These are phyloP conservation scores for Zymoseptoria pseudotritici DNA, from an alignment of 2,329 filamentous ascomycete species.

Conservation along the genomic window DNA sequence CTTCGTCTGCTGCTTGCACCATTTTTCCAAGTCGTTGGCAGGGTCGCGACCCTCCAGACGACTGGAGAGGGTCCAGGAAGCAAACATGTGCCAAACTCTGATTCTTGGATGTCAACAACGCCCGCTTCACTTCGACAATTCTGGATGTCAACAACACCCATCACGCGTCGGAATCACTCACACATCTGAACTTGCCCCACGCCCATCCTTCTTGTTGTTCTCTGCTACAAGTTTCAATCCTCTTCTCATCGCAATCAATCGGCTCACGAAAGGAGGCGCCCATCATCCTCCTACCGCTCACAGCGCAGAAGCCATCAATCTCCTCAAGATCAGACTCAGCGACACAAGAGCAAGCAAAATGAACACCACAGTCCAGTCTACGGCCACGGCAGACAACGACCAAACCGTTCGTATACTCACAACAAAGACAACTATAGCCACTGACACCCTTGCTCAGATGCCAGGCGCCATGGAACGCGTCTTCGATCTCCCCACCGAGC, in stretches of 20 bases:
- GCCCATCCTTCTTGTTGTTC: no score
- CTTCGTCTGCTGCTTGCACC: no score
- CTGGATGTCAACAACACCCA: neutral
- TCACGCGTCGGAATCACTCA: neutral
- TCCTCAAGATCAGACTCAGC: neutral
- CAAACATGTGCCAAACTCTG: neutral
- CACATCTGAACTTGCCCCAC: neutral
- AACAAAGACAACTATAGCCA: neutral
- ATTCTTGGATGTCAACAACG: neutral
- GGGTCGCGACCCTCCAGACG: no score
- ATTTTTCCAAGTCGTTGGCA: no score
- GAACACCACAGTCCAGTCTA: neutral
- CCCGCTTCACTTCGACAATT: neutral
- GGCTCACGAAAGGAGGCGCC: no score
- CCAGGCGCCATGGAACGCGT: neutral
- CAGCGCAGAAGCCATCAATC: neutral
- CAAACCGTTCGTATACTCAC: neutral
- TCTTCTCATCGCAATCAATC: no score
- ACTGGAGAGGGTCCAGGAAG: no score
- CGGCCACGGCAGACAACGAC: neutral
- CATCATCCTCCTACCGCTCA: no score
- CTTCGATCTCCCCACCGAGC: neutral
- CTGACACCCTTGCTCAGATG: neutral
- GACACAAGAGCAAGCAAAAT: neutral
- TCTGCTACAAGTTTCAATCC: no score